Base-by-base conservation (phyloP, 176 grass and related monocot genomes). In the Dendrocalamus sinicus region DNA sequence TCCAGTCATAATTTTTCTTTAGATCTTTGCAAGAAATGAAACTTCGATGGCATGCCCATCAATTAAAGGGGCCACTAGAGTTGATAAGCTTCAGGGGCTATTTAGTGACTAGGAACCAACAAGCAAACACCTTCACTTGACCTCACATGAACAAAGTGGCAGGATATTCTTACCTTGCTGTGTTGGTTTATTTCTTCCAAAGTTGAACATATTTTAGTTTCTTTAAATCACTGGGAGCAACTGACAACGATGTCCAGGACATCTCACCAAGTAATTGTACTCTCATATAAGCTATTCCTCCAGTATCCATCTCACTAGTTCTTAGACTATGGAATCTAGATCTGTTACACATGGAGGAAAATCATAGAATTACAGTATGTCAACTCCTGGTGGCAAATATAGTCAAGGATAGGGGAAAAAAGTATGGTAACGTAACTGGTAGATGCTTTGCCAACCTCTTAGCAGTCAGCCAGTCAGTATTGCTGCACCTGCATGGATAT, bases 1-100 rank as follows among this genome's bases (percentile, higher is more conserved):
- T 77, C 48, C 74, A 73, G 52, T 79, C 74, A 66, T 77, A 14
- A 65, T 84, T 68, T 58, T 67, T n/a, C 39, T 83, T 89, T 24
- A 50, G 64, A 78, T 78, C 3, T 40, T 63, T 57, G 10, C 23
- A 62, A 40, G 55, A 82, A 83, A 43, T 86, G 45, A 70, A 51
- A 79, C 35, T 40, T 35, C 41, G 44, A 61, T 70, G 63, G 16
- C 41, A 39, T 77, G 3, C 12, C 51, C 11, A 70, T 70, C 41
- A 62, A 30, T 37, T 85, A 40, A 68, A 68, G 23, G 44, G 52
- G 60, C 71, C 66, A 72, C 32, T 58, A 6, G 11, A 85, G 69
- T 62, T 30, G 48, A 80, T 48, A 73, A 57, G 46, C 81, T 67
- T 19, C 35, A 46, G n/a, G 55, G 48, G 22, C 75, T 85, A 61